Percentiles rank a stretch among this genome's conserved stretches.
These are phyloP conservation scores for Inga oerstediana DNA, from an alignment of 306 rosid genomes.

Conservation along the genomic window DNA sequence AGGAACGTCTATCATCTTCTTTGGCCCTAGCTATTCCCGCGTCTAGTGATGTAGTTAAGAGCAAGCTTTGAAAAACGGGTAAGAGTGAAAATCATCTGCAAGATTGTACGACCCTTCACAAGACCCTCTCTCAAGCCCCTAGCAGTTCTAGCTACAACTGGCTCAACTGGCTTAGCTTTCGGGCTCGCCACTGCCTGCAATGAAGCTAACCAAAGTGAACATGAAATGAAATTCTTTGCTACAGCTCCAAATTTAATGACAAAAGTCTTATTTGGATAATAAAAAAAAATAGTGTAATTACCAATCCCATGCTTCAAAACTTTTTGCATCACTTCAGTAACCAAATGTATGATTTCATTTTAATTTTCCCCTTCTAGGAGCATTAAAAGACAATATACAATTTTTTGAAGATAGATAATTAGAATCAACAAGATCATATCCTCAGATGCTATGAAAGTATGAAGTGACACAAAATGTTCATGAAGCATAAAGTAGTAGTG, in stretches of 20 bases:
- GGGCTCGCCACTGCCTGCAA: slow-evolving; percentile 59
- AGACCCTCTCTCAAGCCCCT: slow-evolving; percentile 69
- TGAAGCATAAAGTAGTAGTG: not conserved
- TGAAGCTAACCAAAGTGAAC: slow-evolving; percentile 55
- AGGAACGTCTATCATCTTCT: slow-evolving; percentile 21
- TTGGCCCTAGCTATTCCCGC: slow-evolving; percentile 46
- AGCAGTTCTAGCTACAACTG: slow-evolving; percentile 59
- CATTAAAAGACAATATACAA: not conserved
- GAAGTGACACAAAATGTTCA: not conserved
- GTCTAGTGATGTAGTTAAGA: slow-evolving; percentile 45
- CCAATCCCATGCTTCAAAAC: not conserved
- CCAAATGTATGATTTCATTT: not conserved
- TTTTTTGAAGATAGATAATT: not conserved
- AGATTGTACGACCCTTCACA: slow-evolving; percentile 68
- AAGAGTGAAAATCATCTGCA: slow-evolving; percentile 66
- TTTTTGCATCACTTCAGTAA: not conserved
- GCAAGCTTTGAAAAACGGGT: slow-evolving; percentile 60
- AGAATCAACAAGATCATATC: not conserved
- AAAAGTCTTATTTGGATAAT: not conserved
- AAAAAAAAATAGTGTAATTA: not conserved
- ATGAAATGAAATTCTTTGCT: slow-evolving; percentile 18
- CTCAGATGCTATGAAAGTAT: not conserved
- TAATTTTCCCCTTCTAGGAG: not conserved
- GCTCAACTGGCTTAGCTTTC: slow-evolving; percentile 50
- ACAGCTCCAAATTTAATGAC: slow-evolving; percentile 28